Conservation (phyloP, 148 eudicot genomes). For the Silene latifolia region DNA sequence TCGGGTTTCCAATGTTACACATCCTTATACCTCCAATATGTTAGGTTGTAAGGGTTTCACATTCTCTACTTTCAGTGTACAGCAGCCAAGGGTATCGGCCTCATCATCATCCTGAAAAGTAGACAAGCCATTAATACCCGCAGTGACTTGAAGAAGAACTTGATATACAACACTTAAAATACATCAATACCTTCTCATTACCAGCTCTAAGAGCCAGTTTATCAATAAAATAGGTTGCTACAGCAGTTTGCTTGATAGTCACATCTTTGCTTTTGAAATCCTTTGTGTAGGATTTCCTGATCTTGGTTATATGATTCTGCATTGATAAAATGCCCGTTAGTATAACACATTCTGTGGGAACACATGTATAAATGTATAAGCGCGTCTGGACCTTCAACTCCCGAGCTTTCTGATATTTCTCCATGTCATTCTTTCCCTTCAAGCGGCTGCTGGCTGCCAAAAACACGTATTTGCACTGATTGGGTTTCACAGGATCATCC, state of each 20-base stretch:
- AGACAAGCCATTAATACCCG: background rate
- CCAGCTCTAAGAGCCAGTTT: slow-evolving; percentile 83
- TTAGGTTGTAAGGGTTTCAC: slow-evolving; percentile 75
- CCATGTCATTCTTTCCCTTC: slow-evolving; percentile 75
- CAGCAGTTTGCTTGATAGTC: slow-evolving; percentile 64
- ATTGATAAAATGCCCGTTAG: slow-evolving; percentile 1
- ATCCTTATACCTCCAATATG: slow-evolving; percentile 44
- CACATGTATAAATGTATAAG: background rate
- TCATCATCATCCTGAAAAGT: slow-evolving; percentile 74
- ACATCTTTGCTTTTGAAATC: slow-evolving; percentile 54
- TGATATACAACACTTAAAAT: too few relatives aligned
- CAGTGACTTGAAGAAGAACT: background rate
- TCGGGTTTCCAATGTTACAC: background rate
- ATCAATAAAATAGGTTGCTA: slow-evolving; percentile 85
- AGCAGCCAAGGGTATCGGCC: slow-evolving; percentile 86
- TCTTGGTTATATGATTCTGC: slow-evolving; percentile 54
- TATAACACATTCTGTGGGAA: background rate
- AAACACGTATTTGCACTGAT: slow-evolving; percentile 69
- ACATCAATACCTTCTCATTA: slow-evolving; percentile 91
- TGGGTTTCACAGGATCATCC: slow-evolving; percentile 75
- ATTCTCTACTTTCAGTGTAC: slow-evolving; percentile 81
- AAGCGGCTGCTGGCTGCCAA: slow-evolving; percentile 71
- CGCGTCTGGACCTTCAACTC: slow-evolving; percentile 43
- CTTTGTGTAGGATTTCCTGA: slow-evolving; percentile 58
- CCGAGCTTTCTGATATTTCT: slow-evolving; percentile 77